Evolutionary conservation across 352 stramenopile species (phyloP), one percentile per base, ranked within the genome.

Genomic region (Phytophthora parvispora): DNA sequence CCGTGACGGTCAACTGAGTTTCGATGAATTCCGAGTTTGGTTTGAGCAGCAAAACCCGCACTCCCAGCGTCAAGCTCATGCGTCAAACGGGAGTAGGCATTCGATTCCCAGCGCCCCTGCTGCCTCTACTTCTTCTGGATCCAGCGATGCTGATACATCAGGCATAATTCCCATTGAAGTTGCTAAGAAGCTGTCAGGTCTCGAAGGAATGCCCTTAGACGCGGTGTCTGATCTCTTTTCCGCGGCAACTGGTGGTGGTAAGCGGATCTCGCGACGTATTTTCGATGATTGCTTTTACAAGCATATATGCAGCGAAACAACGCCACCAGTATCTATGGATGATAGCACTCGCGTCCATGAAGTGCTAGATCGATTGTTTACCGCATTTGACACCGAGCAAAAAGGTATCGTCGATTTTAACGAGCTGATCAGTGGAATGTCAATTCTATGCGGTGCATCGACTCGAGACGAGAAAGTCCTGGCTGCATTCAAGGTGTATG

Each of bases 401-500:
- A 94, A 90, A 49, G 91, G 87, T 7, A 77, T 82, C 34, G 78
- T 95, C n/a, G 79, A 95, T 50, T 81, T 89, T 18, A 85, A 88
- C 60, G 87, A 97, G 40, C 78, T 97, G 12, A 77, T 88, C 2
- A 90, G 87, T 56, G 86, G 87, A 0, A 48, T 95, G 0, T 95
- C 87, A 1, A 86, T 94, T 48, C 54, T 95, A 29, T 95, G 87
- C 25, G 80, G 81, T 18, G 81, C 77, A 47, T 74, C 69, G 18
- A 78, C 58, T 50, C 83, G 76, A 10, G 83, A 95, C 50, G 78
- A 78, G 4, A 96, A 93, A 32, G 82, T 95, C 20, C 64, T 86
- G 36, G 83, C 86, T 6, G 90, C 87, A 1, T 97, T 97, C 65
- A 86, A 94, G 58, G 72, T 97, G 22, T 96, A 96, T 43, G 91